Base-by-base conservation (phyloP, 495 filamentous ascomycete species). In the Rostrohypoxylon terebratum region DNA sequence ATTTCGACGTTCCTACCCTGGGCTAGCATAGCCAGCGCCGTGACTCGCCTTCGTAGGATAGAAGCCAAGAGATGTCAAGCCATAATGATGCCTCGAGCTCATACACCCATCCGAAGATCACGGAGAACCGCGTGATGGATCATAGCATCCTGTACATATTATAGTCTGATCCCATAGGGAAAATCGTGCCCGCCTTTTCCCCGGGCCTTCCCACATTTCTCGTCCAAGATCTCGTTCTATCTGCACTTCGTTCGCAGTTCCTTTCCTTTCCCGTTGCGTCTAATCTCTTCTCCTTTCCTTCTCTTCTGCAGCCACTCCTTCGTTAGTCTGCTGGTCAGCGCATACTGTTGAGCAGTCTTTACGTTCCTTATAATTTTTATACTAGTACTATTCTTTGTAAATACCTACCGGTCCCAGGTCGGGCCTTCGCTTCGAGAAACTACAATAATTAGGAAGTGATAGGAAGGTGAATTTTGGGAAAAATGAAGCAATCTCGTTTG, bases 261-360 rank as follows among this genome's bases (percentile, higher is more conserved):
- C 25, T 72, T 63, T 57, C 60, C 62, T 69, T 66, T 61, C 48
- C 60, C 54, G 63, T 74, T 66, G n/a, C 44, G 34, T 66, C 47
- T 55, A 21, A 47, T 57, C 40, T 48, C 18, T 44, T 63, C 55
- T 58, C 57, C 47, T 55, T 59, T 71, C 34, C 42, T 54, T 60
- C 44, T 21, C 45, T 63, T 51, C 57, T 45, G 36, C 51, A 57
- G 66, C 64, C 73, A 57, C 54, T 75, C 64, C 21, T 65, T 73
- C 50, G 31, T 63, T 55, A 40, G 66, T 60, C 72, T 73, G 75
- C 75, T 61, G 75, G 75, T 73, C 75, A 73, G 73, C 60, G 61
- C 54, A 8, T 40, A 76, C 75, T 77, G 73, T 67, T 76, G 75
- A 72, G 63, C 73, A 73, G 75, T 76, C 55, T 59, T 54, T 67